Base-by-base conservation (phyloP, 441 rosid species). In the Gossypium davidsonii region DNA sequence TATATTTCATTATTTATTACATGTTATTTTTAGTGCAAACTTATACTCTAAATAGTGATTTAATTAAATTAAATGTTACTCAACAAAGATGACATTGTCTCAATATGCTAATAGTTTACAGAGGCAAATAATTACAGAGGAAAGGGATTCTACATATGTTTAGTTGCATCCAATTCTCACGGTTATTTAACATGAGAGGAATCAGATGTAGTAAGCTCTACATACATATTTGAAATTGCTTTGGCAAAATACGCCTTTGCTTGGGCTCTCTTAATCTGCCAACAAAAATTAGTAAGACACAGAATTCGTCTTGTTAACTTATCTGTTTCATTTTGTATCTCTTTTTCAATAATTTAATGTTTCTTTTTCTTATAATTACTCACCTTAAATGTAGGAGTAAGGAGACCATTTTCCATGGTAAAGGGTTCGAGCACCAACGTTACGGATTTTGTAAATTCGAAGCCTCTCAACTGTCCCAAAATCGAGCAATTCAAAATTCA, bases 381-480 rank as follows among this genome's bases (percentile, higher is more conserved):
- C 79, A 82, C 99, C 98, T 96, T 96, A 55, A 93, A 88, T 42
- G 99, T 96, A 1, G 99, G 99, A 71, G 98, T 95, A 31, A 91
- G 85, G 59, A 95, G 87, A 68, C 93, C 97, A 52, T 91, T 95
- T 76, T 95, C 99, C 70, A 88, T 7, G 0, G 97, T 84, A 79
- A 93, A 89, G n/a, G 97, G 96, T 77, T 93, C 98, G 2, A 57
- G 74, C 78, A 90, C 97, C 81, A 96, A 75, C 23, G 94, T 91
- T 74, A 90, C 87, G 0, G 97, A 97, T 79, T 96, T 91, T 25
- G 84, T 97, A 78, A 90, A 91, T 87, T 96, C 99, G 20, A 96
- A 96, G 67, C 97, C 99, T 84, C 99, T 85, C 79, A 96, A 82
- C 99, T 96, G 95, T 76, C 73, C 55, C 44, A 59, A 59, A 15